A percentile compares a stretch with the other conserved stretches of the same genome.
phyloP scores from a whole-genome alignment of 169 alveolate species.

The Plasmodium knowlesi region DNA sequence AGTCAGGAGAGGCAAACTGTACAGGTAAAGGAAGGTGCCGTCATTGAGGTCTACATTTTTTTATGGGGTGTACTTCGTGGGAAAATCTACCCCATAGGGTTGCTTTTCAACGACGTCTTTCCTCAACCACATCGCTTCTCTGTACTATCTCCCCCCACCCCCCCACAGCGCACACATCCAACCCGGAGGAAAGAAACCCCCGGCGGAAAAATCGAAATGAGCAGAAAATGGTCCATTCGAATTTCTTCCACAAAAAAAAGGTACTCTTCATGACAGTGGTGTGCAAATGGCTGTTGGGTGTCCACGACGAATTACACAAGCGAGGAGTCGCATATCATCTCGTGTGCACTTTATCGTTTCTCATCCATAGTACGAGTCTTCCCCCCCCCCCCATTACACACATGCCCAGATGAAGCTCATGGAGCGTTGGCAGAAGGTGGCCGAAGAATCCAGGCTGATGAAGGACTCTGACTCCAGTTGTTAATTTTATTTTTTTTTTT shows the following conservation, averaged over 20 bases:
- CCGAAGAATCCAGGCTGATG: conserved; percentile 33
- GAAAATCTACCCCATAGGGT: neutral
- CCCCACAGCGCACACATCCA: neutral
- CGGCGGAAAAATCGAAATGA: conserved; percentile 13
- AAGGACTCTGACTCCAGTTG: conserved; percentile 16
- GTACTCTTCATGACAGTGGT: neutral
- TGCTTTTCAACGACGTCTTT: neutral
- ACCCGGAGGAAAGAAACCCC: neutral
- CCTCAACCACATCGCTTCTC: neutral
- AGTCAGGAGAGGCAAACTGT: neutral
- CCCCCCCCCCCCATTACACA: neutral
- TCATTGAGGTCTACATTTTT: neutral
- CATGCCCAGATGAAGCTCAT: conserved; percentile 15
- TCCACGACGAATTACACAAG: neutral
- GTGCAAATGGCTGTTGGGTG: neutral
- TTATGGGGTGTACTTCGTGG: neutral
- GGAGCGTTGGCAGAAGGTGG: conserved; percentile 48
- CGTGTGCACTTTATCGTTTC: neutral
- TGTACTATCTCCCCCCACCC: no score
- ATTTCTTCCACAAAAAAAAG: conserved; percentile 64
- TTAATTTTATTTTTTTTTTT: neutral
- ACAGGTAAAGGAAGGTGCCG: neutral
- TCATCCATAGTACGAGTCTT: neutral
- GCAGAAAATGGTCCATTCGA: conserved; percentile 18
- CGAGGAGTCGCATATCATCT: neutral